Evolutionary conservation across 768 basidiomycete genomes (phyloP), one percentile per base, ranked within the genome.

Genomic region (Phlegmacium glaucopus): DNA sequence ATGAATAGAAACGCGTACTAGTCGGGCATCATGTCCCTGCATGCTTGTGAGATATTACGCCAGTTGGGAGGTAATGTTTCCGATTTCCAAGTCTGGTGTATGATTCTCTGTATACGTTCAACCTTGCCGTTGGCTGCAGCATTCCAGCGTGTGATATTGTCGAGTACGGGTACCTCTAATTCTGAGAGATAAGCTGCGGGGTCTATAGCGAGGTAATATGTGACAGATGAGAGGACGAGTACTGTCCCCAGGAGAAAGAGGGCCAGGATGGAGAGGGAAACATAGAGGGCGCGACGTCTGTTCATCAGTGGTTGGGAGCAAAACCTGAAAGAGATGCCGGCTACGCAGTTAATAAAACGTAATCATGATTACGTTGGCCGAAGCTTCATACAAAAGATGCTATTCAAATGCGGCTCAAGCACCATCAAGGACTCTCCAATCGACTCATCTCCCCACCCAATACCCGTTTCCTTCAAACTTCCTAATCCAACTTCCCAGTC

Each of bases 31-130:
- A 96, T 84, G 58, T 88, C 82, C 48, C 85, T 79, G 71, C 96
- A 98, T 25, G 75, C 83, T 63, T 90, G 77, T 22, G 93, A 93
- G 38, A 94, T 76, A 34, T 69, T 72, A 51, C 79, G 78, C 94
- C 94, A 99, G 50, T 79, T 77, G 37, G 73, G 67, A 2, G 96
- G 96, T 17, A 99, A 74, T 0, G 78, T 79, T 45, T 94, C 87
- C 9, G 87, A 83, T 75, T 94, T 96, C 96, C 96, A 99, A 17
- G 96, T 98, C 78, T 97, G 95, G 67, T 99, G 96, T 40, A 99
- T 79, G 48, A 99, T 90, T 42, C 91, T 80, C 3, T 94, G 96
- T 30, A 98, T 83, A 55, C 77, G 81, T 61, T 96, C 89, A 32
- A 80, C 70, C 52, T 75, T 72, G 48, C 74, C 77, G 55, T 82